Base-by-base conservation (phyloP, 2,329 filamentous ascomycete genomes). In the Sporothrix humicola region DNA sequence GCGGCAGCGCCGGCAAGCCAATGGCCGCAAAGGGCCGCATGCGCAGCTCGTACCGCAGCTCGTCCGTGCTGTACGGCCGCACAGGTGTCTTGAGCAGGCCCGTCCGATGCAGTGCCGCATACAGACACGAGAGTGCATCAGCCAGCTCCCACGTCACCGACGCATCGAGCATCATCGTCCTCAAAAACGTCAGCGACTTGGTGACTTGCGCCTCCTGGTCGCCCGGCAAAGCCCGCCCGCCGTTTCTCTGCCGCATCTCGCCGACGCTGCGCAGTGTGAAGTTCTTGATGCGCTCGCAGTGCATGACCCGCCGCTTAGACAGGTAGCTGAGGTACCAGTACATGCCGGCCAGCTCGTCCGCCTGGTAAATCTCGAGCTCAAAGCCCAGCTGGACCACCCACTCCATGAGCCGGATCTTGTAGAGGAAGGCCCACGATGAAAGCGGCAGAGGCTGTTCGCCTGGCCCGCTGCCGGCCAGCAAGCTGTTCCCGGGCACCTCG, bases 361-460 rank as follows among this genome's bases (percentile, higher is more conserved):
- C 87, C 71, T 95, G 90, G 81, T 98, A 98, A 10, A 97, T 89
- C 59, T 95, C 91, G 13, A 98, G 90, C 82, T 99, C 96, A 81
- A 99, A 98, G 13, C 97, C 96, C 46, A 98, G 89, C 79, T 98
- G 93, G 17, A 98, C 87, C 63, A 97, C 91, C 85, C 91, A 92
- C 79, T 95, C 92, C 87, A 98, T 93, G 78, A 95, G 89, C 44
- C 88, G 89, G n/a, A 98, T 86, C 81, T 98, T 98, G 82, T 97
- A 93, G 74, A 95, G 88, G 78, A 95, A 97, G 0, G 91, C 89
- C 96, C 96, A 99, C 3, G 92, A 94, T 0, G 93, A 94, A 0
- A 98, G 85, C 0, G 94, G 91, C 71, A 93, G 91, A 0, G 91
- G 87, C 86, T 81, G 17, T 91, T 81, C 2, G 46, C 46, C 6